Evolutionary conservation across 768 basidiomycete genomes (phyloP).

Genomic region (Boletus subparvulus): DNA sequence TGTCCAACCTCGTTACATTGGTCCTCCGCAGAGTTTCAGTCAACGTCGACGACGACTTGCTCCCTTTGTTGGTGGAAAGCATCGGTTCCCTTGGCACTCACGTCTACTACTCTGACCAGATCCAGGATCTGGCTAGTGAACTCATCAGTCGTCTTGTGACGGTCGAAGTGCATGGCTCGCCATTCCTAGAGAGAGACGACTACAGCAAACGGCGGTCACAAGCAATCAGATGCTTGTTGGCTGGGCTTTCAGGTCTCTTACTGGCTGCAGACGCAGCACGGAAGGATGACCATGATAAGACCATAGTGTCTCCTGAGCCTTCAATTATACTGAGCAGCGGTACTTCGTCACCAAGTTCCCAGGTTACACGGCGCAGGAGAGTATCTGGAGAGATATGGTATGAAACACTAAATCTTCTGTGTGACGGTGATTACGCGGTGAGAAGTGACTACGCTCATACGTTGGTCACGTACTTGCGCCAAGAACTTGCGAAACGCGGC

Average conservation of each 20-base stretch:
- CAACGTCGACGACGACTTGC: constrained; percentile 59
- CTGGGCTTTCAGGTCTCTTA: constrained; percentile 70
- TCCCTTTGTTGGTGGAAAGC: constrained; percentile 69
- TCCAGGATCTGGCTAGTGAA: constrained; percentile 87
- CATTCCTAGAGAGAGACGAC: constrained; percentile 38
- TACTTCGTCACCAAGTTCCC: constrained; percentile 27
- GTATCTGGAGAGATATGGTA: constrained; percentile 88
- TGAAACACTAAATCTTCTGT: constrained; percentile 82
- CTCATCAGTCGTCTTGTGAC: constrained; percentile 70
- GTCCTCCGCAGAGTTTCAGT: constrained; percentile 68
- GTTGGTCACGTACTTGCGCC: constrained; percentile 71
- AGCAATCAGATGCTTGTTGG: constrained; percentile 68
- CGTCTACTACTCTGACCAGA: constrained; percentile 95
- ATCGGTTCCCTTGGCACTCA: constrained; percentile 85
- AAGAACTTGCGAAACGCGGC: constrained; percentile 66
- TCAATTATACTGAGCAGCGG: constrained; percentile 30
- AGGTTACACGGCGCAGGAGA: constrained; percentile 56
- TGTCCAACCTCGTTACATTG: constrained; percentile 73
- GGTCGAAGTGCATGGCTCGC: constrained; percentile 63
- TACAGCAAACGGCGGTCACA: constrained; percentile 51
- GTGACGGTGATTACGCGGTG: constrained; percentile 74
- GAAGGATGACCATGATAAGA: constrained; percentile 21
- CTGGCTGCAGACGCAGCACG: constrained; percentile 51
- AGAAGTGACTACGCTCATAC: constrained; percentile 75
- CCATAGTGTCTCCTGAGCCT: constrained; percentile 19